A percentile compares a stretch with the other conserved stretches of the same genome.
Evolutionary conservation across 148 eudicot species (phyloP).

Genomic region (Rhododendron simsii): DNA sequence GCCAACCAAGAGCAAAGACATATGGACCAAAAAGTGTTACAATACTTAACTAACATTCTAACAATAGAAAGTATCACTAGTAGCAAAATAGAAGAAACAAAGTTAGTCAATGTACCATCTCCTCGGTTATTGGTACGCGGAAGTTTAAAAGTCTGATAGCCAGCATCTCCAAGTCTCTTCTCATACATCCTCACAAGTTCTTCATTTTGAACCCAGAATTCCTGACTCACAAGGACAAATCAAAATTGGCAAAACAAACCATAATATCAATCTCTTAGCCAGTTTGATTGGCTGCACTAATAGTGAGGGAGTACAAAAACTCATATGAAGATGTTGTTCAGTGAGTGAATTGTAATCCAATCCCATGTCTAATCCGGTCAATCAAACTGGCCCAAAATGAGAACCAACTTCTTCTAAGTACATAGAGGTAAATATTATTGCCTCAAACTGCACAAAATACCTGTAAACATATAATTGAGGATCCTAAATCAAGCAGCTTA

Average conservation of each 20-base stretch:
- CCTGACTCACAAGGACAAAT: constrained; percentile 14
- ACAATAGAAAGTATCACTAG: background rate
- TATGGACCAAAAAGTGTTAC: background rate
- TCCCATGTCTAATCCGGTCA: background rate
- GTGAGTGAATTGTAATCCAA: background rate
- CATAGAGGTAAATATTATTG: background rate
- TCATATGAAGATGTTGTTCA: background rate
- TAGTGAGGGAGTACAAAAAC: background rate
- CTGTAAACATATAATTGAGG: constrained; percentile 51
- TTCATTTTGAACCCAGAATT: constrained; percentile 46
- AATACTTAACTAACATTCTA: background rate
- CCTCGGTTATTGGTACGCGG: constrained; percentile 51
- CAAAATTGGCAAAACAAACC: background rate
- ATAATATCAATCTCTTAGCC: background rate
- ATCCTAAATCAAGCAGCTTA: constrained; percentile 30
- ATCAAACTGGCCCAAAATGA: background rate
- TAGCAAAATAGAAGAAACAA: background rate
- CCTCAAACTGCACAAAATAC: constrained; percentile 10
- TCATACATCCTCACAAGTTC: constrained; percentile 40
- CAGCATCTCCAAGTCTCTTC: constrained; percentile 36
- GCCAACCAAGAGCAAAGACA: background rate
- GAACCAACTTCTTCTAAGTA: background rate
- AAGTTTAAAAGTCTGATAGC: constrained; percentile 41
- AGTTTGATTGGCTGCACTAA: background rate
- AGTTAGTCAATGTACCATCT: constrained; percentile 33